Conservation (phyloP, 23 red algal genomes). For the Gracilaria caudata region DNA sequence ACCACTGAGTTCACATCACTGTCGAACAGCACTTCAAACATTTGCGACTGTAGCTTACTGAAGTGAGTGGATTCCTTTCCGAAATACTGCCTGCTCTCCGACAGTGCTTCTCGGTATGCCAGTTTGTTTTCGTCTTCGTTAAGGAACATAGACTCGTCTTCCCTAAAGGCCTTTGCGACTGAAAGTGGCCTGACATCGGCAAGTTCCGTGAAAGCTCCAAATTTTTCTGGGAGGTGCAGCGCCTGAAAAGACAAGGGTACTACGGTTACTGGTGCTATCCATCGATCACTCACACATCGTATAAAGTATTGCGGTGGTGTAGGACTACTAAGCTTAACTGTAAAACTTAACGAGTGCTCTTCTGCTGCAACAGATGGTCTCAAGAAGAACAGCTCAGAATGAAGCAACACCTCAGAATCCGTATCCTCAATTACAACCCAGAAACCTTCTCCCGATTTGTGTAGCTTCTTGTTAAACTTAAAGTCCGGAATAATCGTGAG, state of each 20-base stretch:
- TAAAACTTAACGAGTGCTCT: conserved; percentile 52
- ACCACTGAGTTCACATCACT: conserved; percentile 83
- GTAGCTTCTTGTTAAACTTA: conserved; percentile 65
- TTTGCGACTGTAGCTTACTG: conserved; percentile 85
- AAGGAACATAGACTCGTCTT: conserved; percentile 1
- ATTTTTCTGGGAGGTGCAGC: conserved; percentile 78
- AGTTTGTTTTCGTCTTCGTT: conserved; percentile 30
- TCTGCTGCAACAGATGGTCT: conserved; percentile 41
- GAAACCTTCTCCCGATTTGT: conserved; percentile 72
- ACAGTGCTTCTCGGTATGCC: conserved; percentile 51
- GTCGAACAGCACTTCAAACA: conserved; percentile 81
- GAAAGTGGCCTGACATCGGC: conserved; percentile 59
- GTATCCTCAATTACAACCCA: conserved; percentile 83
- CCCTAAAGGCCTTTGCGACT: conserved; percentile 59
- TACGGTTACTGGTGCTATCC: conserved; percentile 76
- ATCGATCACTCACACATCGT: conserved; percentile 73
- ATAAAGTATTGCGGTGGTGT: conserved; percentile 77
- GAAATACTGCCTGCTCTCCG: conserved; percentile 28
- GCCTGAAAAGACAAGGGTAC: conserved; percentile 78
- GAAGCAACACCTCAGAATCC: conserved; percentile 67
- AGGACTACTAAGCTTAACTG: conserved; percentile 46
- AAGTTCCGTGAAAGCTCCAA: conserved; percentile 63
- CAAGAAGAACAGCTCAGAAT: conserved; percentile 76
- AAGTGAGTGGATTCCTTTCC: conserved; percentile 40
- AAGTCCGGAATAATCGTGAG: conserved; percentile 80